phyloP scores from a whole-genome alignment of 2,329 filamentous ascomycete species.

The Diplocarpon mali region DNA sequence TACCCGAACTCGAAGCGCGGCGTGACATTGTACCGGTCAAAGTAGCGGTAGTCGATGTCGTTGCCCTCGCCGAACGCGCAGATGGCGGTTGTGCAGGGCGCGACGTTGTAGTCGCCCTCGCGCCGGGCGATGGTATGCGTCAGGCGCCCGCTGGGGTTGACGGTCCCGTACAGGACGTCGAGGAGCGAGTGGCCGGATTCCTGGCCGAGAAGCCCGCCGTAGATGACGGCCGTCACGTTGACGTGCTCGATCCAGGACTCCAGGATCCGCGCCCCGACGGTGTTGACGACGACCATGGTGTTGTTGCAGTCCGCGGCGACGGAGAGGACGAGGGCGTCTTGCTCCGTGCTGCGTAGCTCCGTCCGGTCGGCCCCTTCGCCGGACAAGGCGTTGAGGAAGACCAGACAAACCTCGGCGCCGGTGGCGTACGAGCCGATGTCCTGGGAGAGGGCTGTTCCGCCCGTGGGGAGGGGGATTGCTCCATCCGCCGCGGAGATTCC shows the following conservation, averaged over 20 bases:
- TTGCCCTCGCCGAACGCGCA: conserved; percentile 31
- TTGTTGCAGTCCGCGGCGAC: conserved; percentile 48
- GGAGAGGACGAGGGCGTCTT: conserved; percentile 35
- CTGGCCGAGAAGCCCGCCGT: conserved; percentile 48
- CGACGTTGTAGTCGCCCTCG: conserved; percentile 34
- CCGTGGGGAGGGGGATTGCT: conserved; percentile 30
- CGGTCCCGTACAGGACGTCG: conserved; percentile 48
- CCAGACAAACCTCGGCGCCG: conserved; percentile 17
- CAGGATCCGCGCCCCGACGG: conserved; percentile 47
- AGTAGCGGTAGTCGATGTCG: conserved; percentile 42
- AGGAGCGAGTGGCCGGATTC: conserved; percentile 49
- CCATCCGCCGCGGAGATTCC: conserved; percentile 29
- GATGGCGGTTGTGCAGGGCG: not conserved
- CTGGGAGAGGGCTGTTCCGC: conserved; percentile 48
- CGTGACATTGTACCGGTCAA: conserved; percentile 32
- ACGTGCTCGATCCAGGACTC: conserved; percentile 39
- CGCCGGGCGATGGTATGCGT: conserved; percentile 51
- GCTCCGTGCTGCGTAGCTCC: conserved; percentile 41
- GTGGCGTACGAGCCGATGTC: not conserved
- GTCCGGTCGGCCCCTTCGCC: conserved; percentile 59
- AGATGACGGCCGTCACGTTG: conserved; percentile 52
- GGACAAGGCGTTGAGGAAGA: conserved; percentile 56
- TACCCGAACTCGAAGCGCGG: conserved; percentile 34
- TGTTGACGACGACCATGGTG: conserved; percentile 54
- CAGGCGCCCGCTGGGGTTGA: conserved; percentile 36